A percentile compares a stretch with the other conserved stretches of the same genome.
Evolutionary conservation across 208 protist species (phyloP).

Genomic region (Trypanosoma caninum): DNA sequence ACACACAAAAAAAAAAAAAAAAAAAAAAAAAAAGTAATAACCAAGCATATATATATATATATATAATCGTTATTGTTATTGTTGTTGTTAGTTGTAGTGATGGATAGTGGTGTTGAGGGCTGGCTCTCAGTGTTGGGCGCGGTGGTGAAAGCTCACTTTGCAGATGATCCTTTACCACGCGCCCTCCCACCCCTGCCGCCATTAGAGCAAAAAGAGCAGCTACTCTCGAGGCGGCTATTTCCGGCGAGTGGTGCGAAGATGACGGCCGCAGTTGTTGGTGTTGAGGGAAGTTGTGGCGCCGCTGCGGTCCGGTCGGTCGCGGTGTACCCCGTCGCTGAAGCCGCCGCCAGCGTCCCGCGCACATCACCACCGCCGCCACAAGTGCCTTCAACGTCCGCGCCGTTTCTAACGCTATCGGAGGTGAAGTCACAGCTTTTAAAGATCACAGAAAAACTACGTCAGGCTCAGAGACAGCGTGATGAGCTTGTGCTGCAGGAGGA

Average conservation of each 20-base stretch:
- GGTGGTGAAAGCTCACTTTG: not conserved
- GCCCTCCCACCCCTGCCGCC: not conserved
- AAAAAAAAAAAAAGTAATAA: conserved; percentile 2
- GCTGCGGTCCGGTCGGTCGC: not conserved
- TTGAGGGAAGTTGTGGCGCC: not conserved
- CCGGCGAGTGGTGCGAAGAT: not conserved
- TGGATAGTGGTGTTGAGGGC: not conserved
- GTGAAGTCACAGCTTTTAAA: conserved; percentile 47
- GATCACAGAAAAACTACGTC: conserved; percentile 40
- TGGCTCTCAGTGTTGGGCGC: conserved; percentile 1
- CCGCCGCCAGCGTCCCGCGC: too few species aligned
- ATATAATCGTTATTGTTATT: too few species aligned
- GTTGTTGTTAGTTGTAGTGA: not conserved
- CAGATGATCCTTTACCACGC: conserved; percentile 11
- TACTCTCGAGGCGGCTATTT: not conserved
- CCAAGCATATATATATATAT: not conserved
- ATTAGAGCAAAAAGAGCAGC: not conserved
- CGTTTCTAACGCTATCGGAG: conserved; percentile 20
- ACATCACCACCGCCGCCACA: not conserved
- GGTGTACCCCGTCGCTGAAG: conserved; percentile 1
- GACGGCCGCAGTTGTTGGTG: not conserved
- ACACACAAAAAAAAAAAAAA: not conserved
- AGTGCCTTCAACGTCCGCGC: not conserved
- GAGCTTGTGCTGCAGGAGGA: conserved; percentile 69
- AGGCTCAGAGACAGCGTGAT: conserved; percentile 53